Evolutionary conservation across 169 alveolate species (phyloP).

Genomic region (Cryptosporidium bovis): DNA sequence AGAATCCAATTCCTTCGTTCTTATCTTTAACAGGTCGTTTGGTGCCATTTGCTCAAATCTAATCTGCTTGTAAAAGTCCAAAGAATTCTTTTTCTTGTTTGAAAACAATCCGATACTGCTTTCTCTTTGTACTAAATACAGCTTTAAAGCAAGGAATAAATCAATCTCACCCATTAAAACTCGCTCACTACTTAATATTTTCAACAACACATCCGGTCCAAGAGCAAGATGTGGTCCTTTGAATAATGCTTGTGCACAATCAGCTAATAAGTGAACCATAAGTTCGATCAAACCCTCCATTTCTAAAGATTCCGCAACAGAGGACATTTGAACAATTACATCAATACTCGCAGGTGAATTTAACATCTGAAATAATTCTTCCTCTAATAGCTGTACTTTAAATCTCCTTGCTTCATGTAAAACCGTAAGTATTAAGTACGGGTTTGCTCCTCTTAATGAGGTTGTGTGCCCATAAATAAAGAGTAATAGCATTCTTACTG

Average conservation of each 20-base stretch:
- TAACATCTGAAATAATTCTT: conserved; percentile 65
- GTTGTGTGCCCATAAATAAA: conserved; percentile 74
- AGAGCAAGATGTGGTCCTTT: conserved; percentile 74
- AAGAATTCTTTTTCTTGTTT: conserved; percentile 1
- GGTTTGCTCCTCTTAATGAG: conserved; percentile 69
- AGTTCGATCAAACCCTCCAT: conserved; percentile 60
- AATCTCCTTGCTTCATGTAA: conserved; percentile 73
- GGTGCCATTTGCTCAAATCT: conserved; percentile 75
- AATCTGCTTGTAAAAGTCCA: conserved; percentile 48
- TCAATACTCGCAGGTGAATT: conserved; percentile 66
- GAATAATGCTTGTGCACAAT: conserved; percentile 66
- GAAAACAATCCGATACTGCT: conserved; percentile 53
- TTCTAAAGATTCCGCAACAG: conserved; percentile 70
- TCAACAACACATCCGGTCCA: conserved; percentile 56
- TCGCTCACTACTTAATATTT: conserved; percentile 57
- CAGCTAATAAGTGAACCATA: conserved; percentile 60
- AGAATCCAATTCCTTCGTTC: conserved; percentile 61
- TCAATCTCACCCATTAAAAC: conserved; percentile 67
- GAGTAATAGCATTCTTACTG: conserved; percentile 56
- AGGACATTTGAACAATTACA: conserved; percentile 66
- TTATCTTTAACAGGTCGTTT: conserved; percentile 43
- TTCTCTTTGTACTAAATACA: conserved; percentile 61
- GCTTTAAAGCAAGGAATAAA: conserved; percentile 31
- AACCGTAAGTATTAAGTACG: conserved; percentile 53
- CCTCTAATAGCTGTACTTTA: conserved; percentile 61